Percentiles rank a stretch among this genome's conserved stretches.
Evolutionary conservation across 192 early-diverging fungal species (phyloP).

Genomic region (Dissophora globulifera): DNA sequence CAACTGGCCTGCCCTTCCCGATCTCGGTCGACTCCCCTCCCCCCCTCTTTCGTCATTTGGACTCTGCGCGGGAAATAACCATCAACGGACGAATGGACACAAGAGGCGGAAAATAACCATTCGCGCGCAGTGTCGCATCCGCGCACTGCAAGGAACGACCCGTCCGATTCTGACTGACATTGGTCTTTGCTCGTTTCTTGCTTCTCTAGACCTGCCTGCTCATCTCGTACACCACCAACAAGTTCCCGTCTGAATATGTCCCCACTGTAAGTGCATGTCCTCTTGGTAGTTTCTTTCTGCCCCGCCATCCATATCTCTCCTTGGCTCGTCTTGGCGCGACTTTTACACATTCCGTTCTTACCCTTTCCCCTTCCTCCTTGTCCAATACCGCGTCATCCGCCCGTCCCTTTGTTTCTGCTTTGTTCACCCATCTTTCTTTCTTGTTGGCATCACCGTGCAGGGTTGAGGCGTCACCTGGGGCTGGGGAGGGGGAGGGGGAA

Average conservation of each 20-base stretch:
- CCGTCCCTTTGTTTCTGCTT: too few relatives aligned
- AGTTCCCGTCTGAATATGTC: conserved; percentile 96
- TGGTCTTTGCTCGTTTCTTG: conserved; percentile 1
- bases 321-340: not conserved
- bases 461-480: too few relatives aligned
- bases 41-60: not conserved
- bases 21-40: conserved; percentile 3
- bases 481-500: too few relatives aligned
- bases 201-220: conserved; percentile 85
- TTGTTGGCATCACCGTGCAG: too few relatives aligned
- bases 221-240: conserved; percentile 97
- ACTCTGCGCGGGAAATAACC: not conserved
- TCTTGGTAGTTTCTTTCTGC: too few relatives aligned
- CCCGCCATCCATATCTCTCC: not conserved
- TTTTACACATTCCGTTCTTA: too few relatives aligned
- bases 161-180: not conserved
- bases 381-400: too few relatives aligned
- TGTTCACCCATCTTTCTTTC: too few relatives aligned
- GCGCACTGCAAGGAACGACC: not conserved
- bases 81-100: not conserved
- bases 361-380: too few relatives aligned
- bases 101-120: too few relatives aligned
- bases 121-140: not conserved
- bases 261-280: conserved; percentile 91
- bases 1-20: conserved; percentile 25